These are phyloP conservation scores for Astraeus odoratus DNA, from an alignment of 768 basidiomycete genomes.

Conservation along the genomic window DNA sequence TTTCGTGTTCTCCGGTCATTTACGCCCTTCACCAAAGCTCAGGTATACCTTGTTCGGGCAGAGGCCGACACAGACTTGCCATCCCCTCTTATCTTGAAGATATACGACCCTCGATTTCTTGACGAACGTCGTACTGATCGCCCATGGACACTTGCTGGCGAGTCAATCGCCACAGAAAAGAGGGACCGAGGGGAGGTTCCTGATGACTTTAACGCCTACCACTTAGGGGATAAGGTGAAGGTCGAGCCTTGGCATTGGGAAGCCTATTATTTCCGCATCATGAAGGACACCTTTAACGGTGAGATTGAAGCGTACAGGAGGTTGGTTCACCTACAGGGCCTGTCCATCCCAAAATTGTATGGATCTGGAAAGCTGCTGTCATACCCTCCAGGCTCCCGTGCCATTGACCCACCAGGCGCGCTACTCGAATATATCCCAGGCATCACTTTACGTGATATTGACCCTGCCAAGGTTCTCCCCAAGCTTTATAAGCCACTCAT, in stretches of 20 bases:
- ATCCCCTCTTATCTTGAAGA: background rate
- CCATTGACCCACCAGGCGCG: background rate
- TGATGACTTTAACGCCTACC: background rate
- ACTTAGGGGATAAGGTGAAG: background rate
- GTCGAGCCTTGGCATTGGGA: background rate
- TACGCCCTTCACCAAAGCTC: background rate
- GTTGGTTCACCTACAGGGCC: background rate
- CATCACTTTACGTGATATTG: background rate
- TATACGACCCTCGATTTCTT: constrained; percentile 1
- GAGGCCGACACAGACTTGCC: background rate
- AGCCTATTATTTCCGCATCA: background rate
- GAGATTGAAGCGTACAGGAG: background rate
- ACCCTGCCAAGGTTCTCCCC: background rate
- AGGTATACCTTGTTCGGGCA: background rate
- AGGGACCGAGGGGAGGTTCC: constrained; percentile 2
- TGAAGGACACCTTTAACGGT: background rate
- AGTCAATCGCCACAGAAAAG: background rate
- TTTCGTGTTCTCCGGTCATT: background rate
- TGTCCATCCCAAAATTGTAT: background rate
- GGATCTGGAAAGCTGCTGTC: background rate
- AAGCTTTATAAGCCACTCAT: background rate
- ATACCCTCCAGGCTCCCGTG: background rate
- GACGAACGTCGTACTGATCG: constrained; percentile 4
- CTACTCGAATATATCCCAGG: constrained; percentile 1
- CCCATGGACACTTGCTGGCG: background rate